Conservation (phyloP, 2,329 filamentous ascomycete genomes). For the Phialophora macrospora region DNA sequence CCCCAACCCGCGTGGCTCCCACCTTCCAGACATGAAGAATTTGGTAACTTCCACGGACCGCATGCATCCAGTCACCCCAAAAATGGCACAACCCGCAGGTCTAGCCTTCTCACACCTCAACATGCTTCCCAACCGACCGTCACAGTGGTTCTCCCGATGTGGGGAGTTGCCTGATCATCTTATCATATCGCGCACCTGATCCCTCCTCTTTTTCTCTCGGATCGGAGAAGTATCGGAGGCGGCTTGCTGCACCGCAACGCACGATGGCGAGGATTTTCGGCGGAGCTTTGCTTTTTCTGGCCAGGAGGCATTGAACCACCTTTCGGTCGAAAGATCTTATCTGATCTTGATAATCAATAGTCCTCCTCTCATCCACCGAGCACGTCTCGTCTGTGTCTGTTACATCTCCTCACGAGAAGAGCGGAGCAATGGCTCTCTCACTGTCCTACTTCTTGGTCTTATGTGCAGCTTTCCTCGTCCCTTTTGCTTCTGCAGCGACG, state of each 20-base stretch:
- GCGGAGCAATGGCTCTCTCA: slow-evolving; percentile 50
- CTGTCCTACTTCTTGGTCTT: slow-evolving; percentile 51
- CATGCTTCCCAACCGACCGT: background rate
- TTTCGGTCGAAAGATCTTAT: slow-evolving; percentile 28
- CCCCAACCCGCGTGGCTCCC: background rate
- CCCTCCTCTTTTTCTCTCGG: background rate
- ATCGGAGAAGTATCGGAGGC: slow-evolving; percentile 28
- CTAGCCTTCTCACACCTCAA: background rate
- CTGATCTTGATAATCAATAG: slow-evolving; percentile 28
- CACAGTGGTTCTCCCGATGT: background rate
- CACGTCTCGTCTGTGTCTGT: slow-evolving; percentile 7
- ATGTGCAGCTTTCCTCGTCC: slow-evolving; percentile 37
- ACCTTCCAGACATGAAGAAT: background rate
- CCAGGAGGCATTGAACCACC: background rate
- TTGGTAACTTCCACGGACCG: background rate
- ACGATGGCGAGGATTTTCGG: background rate
- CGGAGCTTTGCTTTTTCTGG: background rate
- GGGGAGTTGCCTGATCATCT: slow-evolving; percentile 27
- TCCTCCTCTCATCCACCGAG: slow-evolving; percentile 15
- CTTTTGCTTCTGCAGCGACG: slow-evolving; percentile 39
- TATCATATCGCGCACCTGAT: slow-evolving; percentile 26
- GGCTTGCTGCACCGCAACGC: background rate
- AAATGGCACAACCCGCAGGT: background rate
- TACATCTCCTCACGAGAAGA: slow-evolving; percentile 1
- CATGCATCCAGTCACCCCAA: background rate